Percentiles rank a stretch among this genome's conserved stretches.
Conservation (phyloP, 768 basidiomycete species). For the Lactarius trivialis region DNA sequence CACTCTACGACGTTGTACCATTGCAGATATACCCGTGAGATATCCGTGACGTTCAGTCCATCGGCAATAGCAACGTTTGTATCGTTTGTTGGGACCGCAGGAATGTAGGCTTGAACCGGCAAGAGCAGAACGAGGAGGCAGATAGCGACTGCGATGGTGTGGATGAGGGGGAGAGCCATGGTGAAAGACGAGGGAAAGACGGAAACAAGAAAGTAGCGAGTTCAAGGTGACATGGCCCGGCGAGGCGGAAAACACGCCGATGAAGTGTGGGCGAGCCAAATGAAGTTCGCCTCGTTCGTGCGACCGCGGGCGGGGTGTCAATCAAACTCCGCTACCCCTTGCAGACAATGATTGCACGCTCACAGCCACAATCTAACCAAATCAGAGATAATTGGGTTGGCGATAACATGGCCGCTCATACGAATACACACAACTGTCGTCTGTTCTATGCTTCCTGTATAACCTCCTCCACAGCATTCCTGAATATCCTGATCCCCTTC, state of each 20-base stretch:
- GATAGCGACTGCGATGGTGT: not conserved
- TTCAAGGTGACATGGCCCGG: not conserved
- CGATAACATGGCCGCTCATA: too few species aligned
- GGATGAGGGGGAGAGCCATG: constrained; percentile 1
- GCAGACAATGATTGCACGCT: too few species aligned
- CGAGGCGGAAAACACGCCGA: constrained; percentile 2
- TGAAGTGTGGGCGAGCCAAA: not conserved
- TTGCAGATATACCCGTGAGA: constrained; percentile 50
- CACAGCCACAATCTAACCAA: too few species aligned
- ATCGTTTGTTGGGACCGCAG: constrained; percentile 66
- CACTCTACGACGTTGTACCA: constrained; percentile 48
- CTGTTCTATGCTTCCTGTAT: constrained; percentile 36
- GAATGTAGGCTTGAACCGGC: constrained; percentile 49
- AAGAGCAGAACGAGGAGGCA: constrained; percentile 7
- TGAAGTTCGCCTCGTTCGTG: not conserved
- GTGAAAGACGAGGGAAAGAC: not conserved
- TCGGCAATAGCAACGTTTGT: constrained; percentile 39
- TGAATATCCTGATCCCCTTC: constrained; percentile 60
- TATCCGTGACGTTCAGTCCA: constrained; percentile 47
- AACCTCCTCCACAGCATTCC: constrained; percentile 64
- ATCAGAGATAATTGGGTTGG: not conserved
- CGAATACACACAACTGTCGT: not conserved
- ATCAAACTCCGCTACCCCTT: not conserved
- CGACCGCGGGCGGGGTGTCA: not conserved
- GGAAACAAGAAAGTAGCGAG: not conserved